Evolutionary conservation across 2,329 filamentous ascomycete species (phyloP).

Genomic region (Colletotrichum shisoi): DNA sequence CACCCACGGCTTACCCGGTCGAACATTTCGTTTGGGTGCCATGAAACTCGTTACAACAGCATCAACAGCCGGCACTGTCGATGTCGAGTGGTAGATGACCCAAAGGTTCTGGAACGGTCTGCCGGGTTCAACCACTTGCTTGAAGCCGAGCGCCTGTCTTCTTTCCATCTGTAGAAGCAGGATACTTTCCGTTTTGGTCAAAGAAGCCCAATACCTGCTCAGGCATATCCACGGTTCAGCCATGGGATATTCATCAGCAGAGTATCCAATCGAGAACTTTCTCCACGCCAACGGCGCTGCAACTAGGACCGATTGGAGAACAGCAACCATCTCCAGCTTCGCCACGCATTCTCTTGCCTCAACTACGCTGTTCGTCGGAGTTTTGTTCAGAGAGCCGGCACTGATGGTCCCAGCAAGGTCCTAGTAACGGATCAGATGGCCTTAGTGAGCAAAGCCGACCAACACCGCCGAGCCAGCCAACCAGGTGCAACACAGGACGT

Average conservation of each 20-base stretch:
- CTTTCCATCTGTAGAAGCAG: background rate
- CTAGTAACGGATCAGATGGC: background rate
- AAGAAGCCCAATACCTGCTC: background rate
- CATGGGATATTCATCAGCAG: slow-evolving; percentile 8
- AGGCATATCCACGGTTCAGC: slow-evolving; percentile 5
- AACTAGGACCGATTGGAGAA: background rate
- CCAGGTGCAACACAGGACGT: slow-evolving; percentile 16
- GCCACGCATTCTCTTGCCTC: slow-evolving; percentile 23
- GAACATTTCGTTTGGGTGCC: slow-evolving; percentile 12
- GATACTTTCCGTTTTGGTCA: background rate
- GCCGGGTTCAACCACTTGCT: slow-evolving; percentile 5
- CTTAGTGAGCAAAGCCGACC: slow-evolving; percentile 15
- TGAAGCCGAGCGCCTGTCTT: background rate
- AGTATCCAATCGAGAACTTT: background rate
- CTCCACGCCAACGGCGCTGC: slow-evolving; percentile 6
- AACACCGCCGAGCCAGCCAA: slow-evolving; percentile 1
- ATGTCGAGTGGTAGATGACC: background rate
- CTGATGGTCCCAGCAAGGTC: background rate
- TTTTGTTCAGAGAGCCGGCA: slow-evolving; percentile 1
- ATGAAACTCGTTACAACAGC: background rate
- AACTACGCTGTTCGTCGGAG: slow-evolving; percentile 26
- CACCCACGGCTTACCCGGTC: slow-evolving; percentile 17
- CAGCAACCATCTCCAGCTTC: background rate
- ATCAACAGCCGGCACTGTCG: background rate
- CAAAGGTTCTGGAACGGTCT: slow-evolving; percentile 1